Evolutionary conservation across 2,329 filamentous ascomycete genomes (phyloP).

Genomic region (Aspergillus tamarii): DNA sequence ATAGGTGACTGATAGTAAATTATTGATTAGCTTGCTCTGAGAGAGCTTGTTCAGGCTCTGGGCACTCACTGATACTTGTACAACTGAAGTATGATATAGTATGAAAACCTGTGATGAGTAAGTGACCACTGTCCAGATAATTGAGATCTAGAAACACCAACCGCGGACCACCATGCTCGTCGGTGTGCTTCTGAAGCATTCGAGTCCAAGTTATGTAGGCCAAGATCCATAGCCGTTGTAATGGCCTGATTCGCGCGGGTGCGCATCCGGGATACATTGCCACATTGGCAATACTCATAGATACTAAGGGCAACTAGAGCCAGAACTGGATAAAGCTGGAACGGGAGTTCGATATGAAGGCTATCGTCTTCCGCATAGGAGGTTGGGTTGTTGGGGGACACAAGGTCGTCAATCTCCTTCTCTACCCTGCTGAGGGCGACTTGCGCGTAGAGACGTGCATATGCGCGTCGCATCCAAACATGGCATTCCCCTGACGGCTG

Average conservation of each 20-base stretch:
- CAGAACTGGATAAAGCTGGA: conserved; percentile 20
- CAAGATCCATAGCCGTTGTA: conserved; percentile 28
- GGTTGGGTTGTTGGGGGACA: conserved; percentile 2
- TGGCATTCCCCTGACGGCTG: conserved; percentile 4
- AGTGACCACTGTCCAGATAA: not conserved
- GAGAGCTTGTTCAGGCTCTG: not conserved
- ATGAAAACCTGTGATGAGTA: not conserved
- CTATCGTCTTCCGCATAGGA: not conserved
- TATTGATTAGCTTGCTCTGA: not conserved
- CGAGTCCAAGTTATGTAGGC: conserved; percentile 20
- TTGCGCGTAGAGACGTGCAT: conserved; percentile 26
- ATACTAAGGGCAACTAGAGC: conserved; percentile 22
- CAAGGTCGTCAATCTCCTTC: conserved; percentile 20
- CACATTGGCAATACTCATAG: conserved; percentile 27
- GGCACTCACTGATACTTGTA: not conserved
- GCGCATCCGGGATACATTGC: conserved; percentile 26
- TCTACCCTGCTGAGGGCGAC: conserved; percentile 21
- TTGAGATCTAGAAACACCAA: not conserved
- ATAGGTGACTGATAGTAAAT: not conserved
- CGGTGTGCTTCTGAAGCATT: conserved; percentile 21
- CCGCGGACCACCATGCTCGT: conserved; percentile 22
- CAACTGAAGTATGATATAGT: not conserved
- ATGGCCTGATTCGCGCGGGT: conserved; percentile 25
- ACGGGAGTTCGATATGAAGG: conserved; percentile 1
- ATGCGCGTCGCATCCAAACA: conserved; percentile 19